Conservation (phyloP, 2,329 filamentous ascomycete genomes). For the Beauveria brongniartii region DNA sequence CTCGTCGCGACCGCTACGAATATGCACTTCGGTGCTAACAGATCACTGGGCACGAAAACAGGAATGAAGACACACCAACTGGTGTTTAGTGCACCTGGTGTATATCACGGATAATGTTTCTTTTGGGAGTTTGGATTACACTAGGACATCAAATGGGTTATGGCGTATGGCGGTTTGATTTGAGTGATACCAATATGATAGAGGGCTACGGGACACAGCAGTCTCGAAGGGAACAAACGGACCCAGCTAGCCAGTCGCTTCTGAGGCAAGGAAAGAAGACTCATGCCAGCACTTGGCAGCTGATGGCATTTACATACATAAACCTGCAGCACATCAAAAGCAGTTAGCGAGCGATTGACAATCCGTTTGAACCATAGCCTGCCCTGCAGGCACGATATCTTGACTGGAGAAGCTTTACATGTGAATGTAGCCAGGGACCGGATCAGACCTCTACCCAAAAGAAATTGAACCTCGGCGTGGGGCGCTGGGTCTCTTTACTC, state of each 20-base stretch:
- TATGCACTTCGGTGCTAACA: conserved; percentile 15
- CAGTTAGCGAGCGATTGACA: conserved; percentile 6
- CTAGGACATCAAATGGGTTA: conserved; percentile 6
- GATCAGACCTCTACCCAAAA: conserved; percentile 4
- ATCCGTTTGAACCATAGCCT: background rate
- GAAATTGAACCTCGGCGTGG: conserved; percentile 5
- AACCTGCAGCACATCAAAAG: conserved; percentile 1
- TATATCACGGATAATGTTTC: conserved; percentile 1
- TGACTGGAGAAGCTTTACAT: background rate
- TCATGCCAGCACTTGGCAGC: background rate
- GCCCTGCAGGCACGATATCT: background rate
- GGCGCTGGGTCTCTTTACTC: background rate
- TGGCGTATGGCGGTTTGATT: conserved; percentile 8
- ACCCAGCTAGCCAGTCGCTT: conserved; percentile 7
- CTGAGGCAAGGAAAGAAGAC: background rate
- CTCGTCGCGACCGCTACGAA: conserved; percentile 15
- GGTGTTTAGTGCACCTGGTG: background rate
- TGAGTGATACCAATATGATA: conserved; percentile 11
- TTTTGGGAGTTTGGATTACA: conserved; percentile 11
- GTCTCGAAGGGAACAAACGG: conserved; percentile 9
- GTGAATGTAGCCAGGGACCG: background rate
- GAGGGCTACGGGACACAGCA: conserved; percentile 8
- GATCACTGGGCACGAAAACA: background rate
- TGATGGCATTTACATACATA: conserved; percentile 6
- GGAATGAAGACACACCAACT: conserved; percentile 1